Percentiles rank a stretch among this genome's conserved stretches.
Evolutionary conservation across 352 stramenopile species (phyloP).

Genomic region (Saprolegnia parasitica): DNA sequence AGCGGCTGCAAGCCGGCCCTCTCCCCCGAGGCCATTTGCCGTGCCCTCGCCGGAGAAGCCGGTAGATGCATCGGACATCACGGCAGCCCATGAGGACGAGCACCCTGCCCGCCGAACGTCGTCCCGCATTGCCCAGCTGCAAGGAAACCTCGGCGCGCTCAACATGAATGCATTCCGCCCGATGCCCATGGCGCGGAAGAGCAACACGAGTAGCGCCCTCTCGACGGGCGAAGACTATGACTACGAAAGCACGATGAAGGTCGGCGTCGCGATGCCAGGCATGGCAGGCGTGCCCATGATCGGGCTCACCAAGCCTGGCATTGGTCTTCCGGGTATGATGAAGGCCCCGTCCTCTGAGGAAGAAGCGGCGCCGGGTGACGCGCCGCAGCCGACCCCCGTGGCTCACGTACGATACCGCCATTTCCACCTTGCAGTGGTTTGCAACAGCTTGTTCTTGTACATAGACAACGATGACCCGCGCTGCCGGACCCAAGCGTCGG

Average conservation of each 20-base stretch:
- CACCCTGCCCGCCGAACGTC: conserved; percentile 32
- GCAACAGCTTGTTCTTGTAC: not conserved
- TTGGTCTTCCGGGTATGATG: conserved; percentile 63
- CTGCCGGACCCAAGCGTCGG: conserved; percentile 67
- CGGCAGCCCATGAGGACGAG: conserved; percentile 1
- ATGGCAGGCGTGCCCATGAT: conserved; percentile 83
- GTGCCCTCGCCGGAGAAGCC: not conserved
- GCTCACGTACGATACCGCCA: conserved; percentile 49
- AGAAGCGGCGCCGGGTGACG: conserved; percentile 26
- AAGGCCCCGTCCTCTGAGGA: conserved; percentile 30
- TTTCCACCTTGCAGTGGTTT: conserved; percentile 5
- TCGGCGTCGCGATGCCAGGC: conserved; percentile 72
- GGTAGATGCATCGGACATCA: not conserved
- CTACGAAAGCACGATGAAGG: conserved; percentile 51
- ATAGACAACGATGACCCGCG: conserved; percentile 71
- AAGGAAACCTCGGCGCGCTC: conserved; percentile 68
- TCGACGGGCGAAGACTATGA: conserved; percentile 78
- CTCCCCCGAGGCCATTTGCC: conserved; percentile 9
- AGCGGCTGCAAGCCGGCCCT: conserved; percentile 29
- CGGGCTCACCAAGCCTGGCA: conserved; percentile 61
- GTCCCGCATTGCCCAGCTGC: conserved; percentile 61
- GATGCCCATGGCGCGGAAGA: conserved; percentile 14
- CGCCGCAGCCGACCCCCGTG: conserved; percentile 38
- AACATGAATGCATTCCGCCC: conserved; percentile 79
- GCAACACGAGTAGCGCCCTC: conserved; percentile 36